Evolutionary conservation across 192 early-diverging fungal species (phyloP), one percentile per base, ranked within the genome.

Genomic region (Coemansia sp.): DNA sequence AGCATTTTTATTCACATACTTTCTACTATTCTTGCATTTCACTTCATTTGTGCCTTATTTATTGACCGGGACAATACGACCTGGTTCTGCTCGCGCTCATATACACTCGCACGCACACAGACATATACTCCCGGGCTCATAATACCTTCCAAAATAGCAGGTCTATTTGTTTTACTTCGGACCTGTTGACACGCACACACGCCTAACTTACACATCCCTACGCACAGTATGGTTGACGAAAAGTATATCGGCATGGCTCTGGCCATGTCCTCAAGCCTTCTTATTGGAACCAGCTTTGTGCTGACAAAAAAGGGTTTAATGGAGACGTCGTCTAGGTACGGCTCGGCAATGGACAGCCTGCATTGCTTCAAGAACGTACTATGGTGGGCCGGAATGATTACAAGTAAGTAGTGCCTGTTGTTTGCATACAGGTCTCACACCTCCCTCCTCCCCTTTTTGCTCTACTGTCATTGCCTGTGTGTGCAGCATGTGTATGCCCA

Each of bases 261-360:
- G 50, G 93, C 94, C 62, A 82, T 97, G 65, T 80, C 87, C 47
- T 97, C 94, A 18, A 88, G 89, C 49, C 57, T 92, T 45, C 83
- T 94, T 62, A 97, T 97, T 65, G 94, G 94, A 34, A 86, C 86
- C 30, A 92, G 90, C 48, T 95, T 95, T 70, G 88, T 96, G 42
- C 77, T 98, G 61, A 95, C 94, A 50, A 98, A 98, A 80, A 92
- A 89, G 62, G 95, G 93, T 21, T 81, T 98, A 25, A 87, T 93
- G 53, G 89, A 92, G 68, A 80, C 88, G n/a, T 83, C 82, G 51
- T 68, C 73, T 21, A 73, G 78, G 49, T 86, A 89, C 59, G 84
- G 78, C 39, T 85, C 77, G 30, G 86, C 89, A 19, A 87, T 87
- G 8, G 92, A 94, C 44, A 81, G 83, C 12, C 82, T 89, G 55